Conservation (phyloP, 768 basidiomycete genomes). For the Cystofilobasidium capitatum region DNA sequence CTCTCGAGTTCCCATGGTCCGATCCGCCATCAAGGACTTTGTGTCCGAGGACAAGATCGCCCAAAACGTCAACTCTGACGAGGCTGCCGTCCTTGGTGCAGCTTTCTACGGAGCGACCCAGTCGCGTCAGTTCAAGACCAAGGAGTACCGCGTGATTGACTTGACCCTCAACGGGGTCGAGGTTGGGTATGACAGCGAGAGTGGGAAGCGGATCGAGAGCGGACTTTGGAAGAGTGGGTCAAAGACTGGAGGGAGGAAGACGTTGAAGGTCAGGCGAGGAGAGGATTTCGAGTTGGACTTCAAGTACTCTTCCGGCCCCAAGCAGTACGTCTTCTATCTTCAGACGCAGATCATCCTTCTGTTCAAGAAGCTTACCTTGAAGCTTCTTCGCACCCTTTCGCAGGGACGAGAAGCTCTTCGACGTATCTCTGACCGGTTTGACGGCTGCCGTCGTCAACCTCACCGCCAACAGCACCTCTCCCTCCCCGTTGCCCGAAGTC, state of each 20-base stretch:
- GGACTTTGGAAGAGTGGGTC: constrained; percentile 68
- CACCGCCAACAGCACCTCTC: constrained; percentile 60
- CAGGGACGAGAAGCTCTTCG: background rate
- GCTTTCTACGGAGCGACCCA: constrained; percentile 83
- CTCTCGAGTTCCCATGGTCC: constrained; percentile 85
- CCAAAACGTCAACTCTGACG: constrained; percentile 91
- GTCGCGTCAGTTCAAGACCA: constrained; percentile 87
- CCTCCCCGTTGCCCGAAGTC: constrained; percentile 59
- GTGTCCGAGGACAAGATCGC: constrained; percentile 64
- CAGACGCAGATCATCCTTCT: constrained; percentile 33
- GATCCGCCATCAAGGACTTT: constrained; percentile 56
- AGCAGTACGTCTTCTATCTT: background rate
- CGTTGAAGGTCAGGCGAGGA: constrained; percentile 70
- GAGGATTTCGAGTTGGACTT: constrained; percentile 72
- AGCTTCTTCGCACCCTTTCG: background rate
- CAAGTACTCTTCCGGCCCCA: constrained; percentile 48
- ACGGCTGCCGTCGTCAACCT: constrained; percentile 68
- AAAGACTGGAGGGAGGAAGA: constrained; percentile 72
- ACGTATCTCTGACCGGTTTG: constrained; percentile 46
- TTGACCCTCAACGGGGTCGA: constrained; percentile 64
- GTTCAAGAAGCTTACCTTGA: no score
- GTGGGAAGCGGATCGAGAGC: constrained; percentile 52
- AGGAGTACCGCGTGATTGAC: constrained; percentile 78
- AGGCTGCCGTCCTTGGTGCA: constrained; percentile 82
- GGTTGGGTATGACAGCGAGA: constrained; percentile 48